Evolutionary conservation across 2,329 filamentous ascomycete genomes (phyloP), one percentile per base, ranked within the genome.

Genomic region (Clarireedia monteithiana): DNA sequence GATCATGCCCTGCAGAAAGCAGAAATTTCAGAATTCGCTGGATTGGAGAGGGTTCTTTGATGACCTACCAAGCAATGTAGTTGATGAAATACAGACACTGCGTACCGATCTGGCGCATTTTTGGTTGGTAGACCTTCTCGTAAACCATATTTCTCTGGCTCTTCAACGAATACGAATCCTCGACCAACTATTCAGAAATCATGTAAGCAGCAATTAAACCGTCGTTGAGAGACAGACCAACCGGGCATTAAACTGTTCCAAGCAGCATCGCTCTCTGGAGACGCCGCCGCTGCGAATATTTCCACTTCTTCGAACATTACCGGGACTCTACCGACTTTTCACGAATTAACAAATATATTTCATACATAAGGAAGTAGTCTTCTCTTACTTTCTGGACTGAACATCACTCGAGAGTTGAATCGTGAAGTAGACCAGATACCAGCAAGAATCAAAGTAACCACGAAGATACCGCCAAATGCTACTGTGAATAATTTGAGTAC

Each of bases 71-170:
- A 40, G 30, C 53, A 55, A 12, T 51, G 48, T 1, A 51, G 53
- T 55, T 55, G 53, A 24, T 39, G 53, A 20, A 55, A 55, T 38
- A 51, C 48, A 6, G 53, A 55, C 23, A 55, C 48, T 12, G 52
- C 40, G 42, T 49, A 54, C 5, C 45, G n/a, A 42, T 50, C 52
- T 20, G 36, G 34, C 0, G 45, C 45, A 24, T 42, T 44, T 3
- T 5, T 5, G 23, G 12, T 40, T 15, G 45, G 45, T 5, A 54
- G 6, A 10, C 45, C 45, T 10, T 45, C n/a, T 15, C 9, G 34
- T 17, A 54, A 46, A 17, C 26, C 52, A 14, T 44, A 50, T 10
- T 26, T 26, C 10, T 42, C 4, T 1, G 52, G 36, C 2, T 50
- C 14, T 34, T 50, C 36, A 5, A 54, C 52, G 12, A 54, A 5